Percentiles rank a stretch among this genome's conserved stretches.
Evolutionary conservation across 352 stramenopile species (phyloP).

Genomic region (Phytophthora europaea): DNA sequence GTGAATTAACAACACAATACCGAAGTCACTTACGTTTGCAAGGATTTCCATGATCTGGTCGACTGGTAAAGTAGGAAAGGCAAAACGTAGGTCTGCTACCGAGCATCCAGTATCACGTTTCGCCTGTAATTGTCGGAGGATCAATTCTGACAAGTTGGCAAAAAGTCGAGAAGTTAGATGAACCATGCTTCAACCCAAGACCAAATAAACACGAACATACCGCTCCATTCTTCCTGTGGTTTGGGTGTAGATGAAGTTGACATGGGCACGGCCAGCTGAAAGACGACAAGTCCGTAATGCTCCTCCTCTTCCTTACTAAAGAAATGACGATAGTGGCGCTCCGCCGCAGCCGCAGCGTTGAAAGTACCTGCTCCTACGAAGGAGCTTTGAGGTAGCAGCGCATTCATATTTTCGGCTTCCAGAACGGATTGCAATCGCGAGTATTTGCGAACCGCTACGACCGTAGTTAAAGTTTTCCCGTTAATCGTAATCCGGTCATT

Average conservation of each 20-base stretch:
- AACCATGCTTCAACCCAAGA: neutral
- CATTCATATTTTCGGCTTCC: conserved; percentile 58
- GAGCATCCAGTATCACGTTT: conserved; percentile 48
- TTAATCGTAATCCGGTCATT: conserved; percentile 80
- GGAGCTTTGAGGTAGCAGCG: conserved; percentile 50
- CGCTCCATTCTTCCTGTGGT: conserved; percentile 64
- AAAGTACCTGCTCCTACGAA: conserved; percentile 29
- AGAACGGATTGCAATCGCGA: conserved; percentile 61
- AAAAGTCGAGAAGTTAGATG: conserved; percentile 9
- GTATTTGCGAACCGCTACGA: conserved; percentile 72
- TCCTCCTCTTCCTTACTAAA: conserved; percentile 69
- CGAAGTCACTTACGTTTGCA: conserved; percentile 51
- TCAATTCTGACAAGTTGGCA: conserved; percentile 37
- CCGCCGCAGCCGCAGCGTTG: conserved; percentile 37
- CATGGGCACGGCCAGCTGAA: conserved; percentile 49
- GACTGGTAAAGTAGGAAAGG: conserved; percentile 58
- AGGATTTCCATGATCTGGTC: conserved; percentile 65
- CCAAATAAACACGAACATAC: conserved; percentile 27
- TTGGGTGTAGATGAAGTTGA: conserved; percentile 22
- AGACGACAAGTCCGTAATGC: conserved; percentile 64
- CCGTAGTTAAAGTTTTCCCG: conserved; percentile 46
- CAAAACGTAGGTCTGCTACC: conserved; percentile 67
- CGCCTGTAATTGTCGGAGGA: conserved; percentile 54
- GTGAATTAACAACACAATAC: neutral
- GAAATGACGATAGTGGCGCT: conserved; percentile 69